Evolutionary conservation across 306 rosid species (phyloP), one percentile per base, ranked within the genome.

Genomic region (Mimosa bimucronata): DNA sequence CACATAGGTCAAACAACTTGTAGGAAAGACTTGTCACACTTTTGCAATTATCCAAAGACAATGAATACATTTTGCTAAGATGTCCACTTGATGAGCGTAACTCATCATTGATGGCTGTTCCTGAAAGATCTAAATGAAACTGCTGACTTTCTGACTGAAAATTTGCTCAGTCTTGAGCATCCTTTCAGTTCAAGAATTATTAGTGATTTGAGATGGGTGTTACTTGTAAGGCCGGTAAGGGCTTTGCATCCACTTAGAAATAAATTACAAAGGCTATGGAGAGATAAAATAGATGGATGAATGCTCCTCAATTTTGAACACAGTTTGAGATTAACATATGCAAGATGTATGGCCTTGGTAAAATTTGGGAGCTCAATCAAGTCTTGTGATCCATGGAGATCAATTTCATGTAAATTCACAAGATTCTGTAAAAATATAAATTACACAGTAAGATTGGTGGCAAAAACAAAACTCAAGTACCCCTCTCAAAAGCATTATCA

Each of bases 161-260:
- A 61, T 14, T 28, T 14, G 2, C 3, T 61, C n/a, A 61, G n/a
- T 28, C 67, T 61, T 61, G 67, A 61, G 67, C 67, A 61, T 1
- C 10, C 21, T 1, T 0, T 0, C 3, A 61, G 11, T 1, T 12
- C 0, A 9, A 61, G 38, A 4, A 0, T 0, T 0, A 37, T 1
- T 1, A 29, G 67, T 28, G 67, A 61, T 23, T 29, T 61, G 18
- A 61, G 38, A 61, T 5, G 67, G 21, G 3, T 14, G 29, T 61
- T 13, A 3, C 40, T 61, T 61, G 37, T 14, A 14, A 61, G 40
- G 67, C 40, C 26, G 10, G 67, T 28, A 29, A 61, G 38, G 12
- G 40, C 9, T 26, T 14, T 13, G 6, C 67, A 61, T 13, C 0
- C 2, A 0, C 0, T 0, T 14, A 61, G 12, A 25, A 0, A 0